Conservation (phyloP, 768 basidiomycete genomes). For the Pisolithus tinctorius region DNA sequence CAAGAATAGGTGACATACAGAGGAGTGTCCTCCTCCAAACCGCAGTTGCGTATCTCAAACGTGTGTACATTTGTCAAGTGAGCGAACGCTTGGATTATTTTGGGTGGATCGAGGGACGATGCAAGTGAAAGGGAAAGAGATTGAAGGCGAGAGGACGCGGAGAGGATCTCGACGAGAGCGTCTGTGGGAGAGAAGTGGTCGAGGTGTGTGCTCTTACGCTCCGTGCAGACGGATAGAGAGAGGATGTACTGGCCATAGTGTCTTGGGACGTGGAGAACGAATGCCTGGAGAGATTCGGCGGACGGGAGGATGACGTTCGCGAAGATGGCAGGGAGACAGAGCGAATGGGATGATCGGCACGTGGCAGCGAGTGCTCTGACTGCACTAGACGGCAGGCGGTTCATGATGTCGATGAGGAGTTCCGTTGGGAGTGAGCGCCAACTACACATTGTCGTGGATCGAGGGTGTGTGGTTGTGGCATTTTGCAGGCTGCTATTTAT, state of each 20-base stretch:
- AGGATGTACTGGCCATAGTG: slow-evolving; percentile 46
- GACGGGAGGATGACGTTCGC: slow-evolving; percentile 46
- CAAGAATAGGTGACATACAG: slow-evolving; percentile 26
- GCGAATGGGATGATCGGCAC: slow-evolving; percentile 42
- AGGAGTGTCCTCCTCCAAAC: slow-evolving; percentile 28
- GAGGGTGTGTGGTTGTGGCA: neutral
- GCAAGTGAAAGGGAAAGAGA: slow-evolving; percentile 23
- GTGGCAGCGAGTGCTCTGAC: slow-evolving; percentile 43
- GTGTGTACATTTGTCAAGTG: slow-evolving; percentile 12
- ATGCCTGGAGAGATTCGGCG: slow-evolving; percentile 41
- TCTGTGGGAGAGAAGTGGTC: slow-evolving; percentile 34
- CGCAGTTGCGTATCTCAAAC: slow-evolving; percentile 18
- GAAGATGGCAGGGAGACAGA: slow-evolving; percentile 55
- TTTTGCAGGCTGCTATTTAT: neutral
- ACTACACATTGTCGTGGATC: neutral
- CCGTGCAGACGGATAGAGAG: slow-evolving; percentile 42
- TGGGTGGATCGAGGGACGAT: slow-evolving; percentile 13
- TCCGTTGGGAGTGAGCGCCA: slow-evolving; percentile 63
- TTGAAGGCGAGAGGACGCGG: slow-evolving; percentile 39
- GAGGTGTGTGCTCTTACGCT: slow-evolving; percentile 24
- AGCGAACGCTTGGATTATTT: slow-evolving; percentile 17
- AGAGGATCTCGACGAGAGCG: slow-evolving; percentile 44
- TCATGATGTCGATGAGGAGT: slow-evolving; percentile 55
- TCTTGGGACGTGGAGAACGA: slow-evolving; percentile 51
- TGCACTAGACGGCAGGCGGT: slow-evolving; percentile 38